phyloP scores from a whole-genome alignment of 441 rosid genomes.

The Bruguiera hainesii region DNA sequence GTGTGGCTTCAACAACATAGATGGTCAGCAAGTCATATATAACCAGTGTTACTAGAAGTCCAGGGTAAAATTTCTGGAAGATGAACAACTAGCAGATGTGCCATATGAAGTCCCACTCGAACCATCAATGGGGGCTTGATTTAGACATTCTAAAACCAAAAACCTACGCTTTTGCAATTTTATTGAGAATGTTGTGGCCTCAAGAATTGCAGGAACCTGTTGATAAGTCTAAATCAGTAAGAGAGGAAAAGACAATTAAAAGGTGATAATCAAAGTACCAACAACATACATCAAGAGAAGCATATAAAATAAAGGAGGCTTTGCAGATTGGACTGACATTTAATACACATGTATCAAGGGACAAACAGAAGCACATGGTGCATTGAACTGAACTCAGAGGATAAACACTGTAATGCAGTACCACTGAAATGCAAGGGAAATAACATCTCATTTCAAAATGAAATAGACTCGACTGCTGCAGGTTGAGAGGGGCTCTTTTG shows the following conservation, averaged over 20 bases:
- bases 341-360: too few species aligned
- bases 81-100: conserved; percentile 56
- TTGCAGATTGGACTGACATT: too few species aligned
- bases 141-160: conserved; percentile 74
- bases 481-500: too few species aligned
- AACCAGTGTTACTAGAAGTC: conserved; percentile 47
- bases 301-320: too few species aligned
- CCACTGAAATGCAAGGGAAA: too few species aligned
- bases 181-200: conserved; percentile 80
- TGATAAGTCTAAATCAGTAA: conserved; percentile 13
- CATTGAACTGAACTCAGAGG: too few species aligned
- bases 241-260: neutral
- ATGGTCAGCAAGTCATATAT: neutral
- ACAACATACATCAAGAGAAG: neutral
- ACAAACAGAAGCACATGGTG: too few species aligned
- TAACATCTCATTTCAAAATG: too few species aligned
- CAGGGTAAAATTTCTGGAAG: conserved; percentile 59
- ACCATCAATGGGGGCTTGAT: conserved; percentile 95
- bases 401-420: too few species aligned
- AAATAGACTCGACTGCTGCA: too few species aligned
- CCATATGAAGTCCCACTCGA: conserved; percentile 82
- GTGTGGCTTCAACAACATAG: neutral
- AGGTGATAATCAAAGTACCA: neutral
- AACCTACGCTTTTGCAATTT: conserved; percentile 79
- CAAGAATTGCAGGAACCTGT: conserved; percentile 87